phyloP scores from a whole-genome alignment of 1,284 basidiomycete genomes.

The Nidula niveotomentosa region DNA sequence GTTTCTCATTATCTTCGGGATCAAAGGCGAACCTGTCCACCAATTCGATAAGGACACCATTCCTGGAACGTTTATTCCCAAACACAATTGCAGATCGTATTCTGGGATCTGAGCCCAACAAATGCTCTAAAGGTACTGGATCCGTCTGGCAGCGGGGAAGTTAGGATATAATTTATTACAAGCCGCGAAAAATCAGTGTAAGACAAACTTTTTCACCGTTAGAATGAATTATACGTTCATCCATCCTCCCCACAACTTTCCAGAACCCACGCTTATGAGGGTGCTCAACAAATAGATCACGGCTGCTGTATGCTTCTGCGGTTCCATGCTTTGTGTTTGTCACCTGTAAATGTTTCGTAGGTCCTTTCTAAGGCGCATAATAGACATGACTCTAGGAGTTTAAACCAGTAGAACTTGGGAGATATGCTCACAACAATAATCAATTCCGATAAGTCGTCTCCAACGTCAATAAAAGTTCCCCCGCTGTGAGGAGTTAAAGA shows the following conservation, averaged over 20 bases:
- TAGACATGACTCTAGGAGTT: neutral
- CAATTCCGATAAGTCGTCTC: neutral
- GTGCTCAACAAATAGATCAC: neutral
- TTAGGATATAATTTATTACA: neutral
- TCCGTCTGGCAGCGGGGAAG: neutral
- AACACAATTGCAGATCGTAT: conserved; percentile 25
- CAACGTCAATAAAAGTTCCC: neutral
- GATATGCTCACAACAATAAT: neutral
- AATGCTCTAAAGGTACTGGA: conserved; percentile 18
- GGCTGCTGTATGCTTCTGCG: neutral
- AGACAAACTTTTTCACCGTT: conserved; percentile 36
- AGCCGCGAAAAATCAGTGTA: neutral
- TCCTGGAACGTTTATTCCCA: conserved; percentile 30
- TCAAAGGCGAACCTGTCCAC: conserved; percentile 9
- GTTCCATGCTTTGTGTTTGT: neutral
- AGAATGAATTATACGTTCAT: conserved; percentile 28
- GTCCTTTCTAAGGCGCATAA: neutral
- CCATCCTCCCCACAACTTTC: neutral
- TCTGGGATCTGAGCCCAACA: conserved; percentile 28
- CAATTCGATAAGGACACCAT: conserved; percentile 34
- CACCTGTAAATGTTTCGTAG: neutral
- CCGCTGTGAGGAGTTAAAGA: neutral
- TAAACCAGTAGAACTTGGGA: neutral
- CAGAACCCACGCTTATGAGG: neutral
- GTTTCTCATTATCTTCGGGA: neutral